These are phyloP conservation scores for Millerago galiae DNA, from an alignment of 805 yeast species.

Conservation along the genomic window DNA sequence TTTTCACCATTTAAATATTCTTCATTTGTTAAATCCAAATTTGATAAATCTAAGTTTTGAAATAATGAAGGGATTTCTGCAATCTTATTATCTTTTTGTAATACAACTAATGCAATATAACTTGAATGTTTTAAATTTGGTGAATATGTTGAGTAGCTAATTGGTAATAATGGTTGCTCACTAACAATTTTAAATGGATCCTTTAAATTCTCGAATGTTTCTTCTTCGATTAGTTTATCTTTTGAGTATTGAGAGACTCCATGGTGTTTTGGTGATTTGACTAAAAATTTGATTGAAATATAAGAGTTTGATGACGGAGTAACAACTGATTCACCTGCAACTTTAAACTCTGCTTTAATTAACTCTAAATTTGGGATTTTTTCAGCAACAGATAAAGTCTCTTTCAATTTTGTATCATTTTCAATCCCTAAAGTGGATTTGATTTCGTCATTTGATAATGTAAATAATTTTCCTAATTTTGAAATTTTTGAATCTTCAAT, in stretches of 20 bases:
- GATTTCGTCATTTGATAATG: constrained; percentile 49
- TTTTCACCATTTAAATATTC: constrained; percentile 30
- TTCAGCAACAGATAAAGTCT: constrained; percentile 49
- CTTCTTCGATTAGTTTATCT: constrained; percentile 43
- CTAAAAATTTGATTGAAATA: constrained; percentile 65
- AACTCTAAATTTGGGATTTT: constrained; percentile 65
- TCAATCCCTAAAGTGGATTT: constrained; percentile 49
- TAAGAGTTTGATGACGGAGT: constrained; percentile 72
- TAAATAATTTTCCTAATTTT: constrained; percentile 65
- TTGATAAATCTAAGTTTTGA: constrained; percentile 46
- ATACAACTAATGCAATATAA: constrained; percentile 66
- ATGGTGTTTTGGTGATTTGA: constrained; percentile 67
- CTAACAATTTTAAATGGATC: constrained; percentile 65
- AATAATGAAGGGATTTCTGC: constrained; percentile 59
- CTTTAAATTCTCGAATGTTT: constrained; percentile 57
- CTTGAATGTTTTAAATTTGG: constrained; percentile 46
- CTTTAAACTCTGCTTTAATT: constrained; percentile 65
- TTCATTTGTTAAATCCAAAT: constrained; percentile 47
- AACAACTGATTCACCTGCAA: constrained; percentile 76
- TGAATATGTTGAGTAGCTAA: constrained; percentile 67
- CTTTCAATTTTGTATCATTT: constrained; percentile 34
- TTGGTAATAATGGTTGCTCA: constrained; percentile 63
- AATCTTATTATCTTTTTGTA: constrained; percentile 75
- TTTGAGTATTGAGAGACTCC: constrained; percentile 27
- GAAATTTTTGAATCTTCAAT: constrained; percentile 38